Percentiles rank a stretch among this genome's conserved stretches.
These are phyloP conservation scores for Penicillium salamii DNA, from an alignment of 495 filamentous ascomycete species.

Conservation along the genomic window DNA sequence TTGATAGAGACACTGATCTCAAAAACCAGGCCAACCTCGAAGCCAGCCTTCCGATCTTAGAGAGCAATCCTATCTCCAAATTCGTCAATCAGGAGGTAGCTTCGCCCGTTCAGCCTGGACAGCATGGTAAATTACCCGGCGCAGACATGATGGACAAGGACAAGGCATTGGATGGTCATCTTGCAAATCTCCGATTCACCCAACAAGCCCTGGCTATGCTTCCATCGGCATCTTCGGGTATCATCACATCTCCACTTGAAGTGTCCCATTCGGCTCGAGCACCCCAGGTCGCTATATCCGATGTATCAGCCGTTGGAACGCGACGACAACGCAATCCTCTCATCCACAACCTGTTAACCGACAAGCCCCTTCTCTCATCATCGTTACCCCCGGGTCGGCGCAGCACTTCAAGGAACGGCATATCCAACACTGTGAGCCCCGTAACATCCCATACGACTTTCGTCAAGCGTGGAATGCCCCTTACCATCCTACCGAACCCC, in stretches of 20 bases:
- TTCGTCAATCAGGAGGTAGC: conserved; percentile 39
- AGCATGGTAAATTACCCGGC: conserved; percentile 2
- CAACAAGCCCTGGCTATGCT: conserved; percentile 68
- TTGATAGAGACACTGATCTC: conserved; percentile 2
- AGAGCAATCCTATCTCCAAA: conserved; percentile 47
- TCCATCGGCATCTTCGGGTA: conserved; percentile 79
- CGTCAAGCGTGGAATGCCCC: conserved; percentile 84
- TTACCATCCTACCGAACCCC: conserved; percentile 77
- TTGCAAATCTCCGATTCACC: conserved; percentile 71
- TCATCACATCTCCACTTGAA: conserved; percentile 82
- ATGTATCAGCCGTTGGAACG: conserved; percentile 66
- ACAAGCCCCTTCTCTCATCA: conserved; percentile 87
- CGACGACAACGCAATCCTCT: conserved; percentile 81
- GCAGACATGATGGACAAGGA: conserved; percentile 9
- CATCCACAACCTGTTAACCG: conserved; percentile 94
- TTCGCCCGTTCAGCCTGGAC: conserved; percentile 12
- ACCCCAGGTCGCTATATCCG: conserved; percentile 30
- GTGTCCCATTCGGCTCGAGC: conserved; percentile 63
- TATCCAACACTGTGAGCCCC: conserved; percentile 26
- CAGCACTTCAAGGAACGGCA: conserved; percentile 21
- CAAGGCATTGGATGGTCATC: conserved; percentile 46
- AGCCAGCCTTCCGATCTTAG: conserved; percentile 18
- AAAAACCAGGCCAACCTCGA: conserved; percentile 1
- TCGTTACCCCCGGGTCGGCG: conserved; percentile 74
- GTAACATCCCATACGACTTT: conserved; percentile 63